A percentile compares a stretch with the other conserved stretches of the same genome.
Conservation (phyloP, 2,329 filamentous ascomycete species). For the Hirsutella thompsonii region DNA sequence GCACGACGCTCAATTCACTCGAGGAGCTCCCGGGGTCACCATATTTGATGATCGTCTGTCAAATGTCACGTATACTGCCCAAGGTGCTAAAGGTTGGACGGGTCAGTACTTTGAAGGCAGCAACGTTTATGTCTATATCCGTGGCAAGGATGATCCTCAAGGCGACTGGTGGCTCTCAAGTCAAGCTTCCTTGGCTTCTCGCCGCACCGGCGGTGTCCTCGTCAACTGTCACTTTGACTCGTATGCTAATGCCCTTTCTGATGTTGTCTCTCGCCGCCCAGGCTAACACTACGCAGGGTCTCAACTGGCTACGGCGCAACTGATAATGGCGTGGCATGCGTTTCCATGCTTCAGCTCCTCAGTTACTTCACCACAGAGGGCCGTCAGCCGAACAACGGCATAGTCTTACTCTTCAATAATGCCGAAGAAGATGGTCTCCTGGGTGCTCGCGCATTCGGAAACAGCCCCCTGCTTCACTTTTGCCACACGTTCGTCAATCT, state of each 20-base stretch:
- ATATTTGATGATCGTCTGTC: conserved; percentile 69
- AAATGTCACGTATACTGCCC: conserved; percentile 54
- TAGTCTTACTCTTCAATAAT: conserved; percentile 85
- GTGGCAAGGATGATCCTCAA: conserved; percentile 61
- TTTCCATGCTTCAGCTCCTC: conserved; percentile 75
- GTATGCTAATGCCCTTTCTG: conserved; percentile 19
- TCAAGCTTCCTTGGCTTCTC: conserved; percentile 27
- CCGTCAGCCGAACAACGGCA: conserved; percentile 63
- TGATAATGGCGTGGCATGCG: conserved; percentile 82
- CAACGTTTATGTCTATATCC: conserved; percentile 86
- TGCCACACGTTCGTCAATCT: conserved; percentile 86
- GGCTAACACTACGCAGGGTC: conserved; percentile 39
- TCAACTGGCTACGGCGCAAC: conserved; percentile 88
- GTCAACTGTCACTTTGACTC: conserved; percentile 91
- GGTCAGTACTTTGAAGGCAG: conserved; percentile 81
- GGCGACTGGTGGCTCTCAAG: conserved; percentile 58
- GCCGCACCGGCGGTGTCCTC: conserved; percentile 63
- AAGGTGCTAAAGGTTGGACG: conserved; percentile 13
- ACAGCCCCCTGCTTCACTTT: conserved; percentile 68
- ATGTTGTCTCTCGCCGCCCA: conserved; percentile 6
- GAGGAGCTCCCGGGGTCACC: conserved; percentile 29
- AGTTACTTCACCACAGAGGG: conserved; percentile 67
- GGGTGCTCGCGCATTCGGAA: conserved; percentile 72
- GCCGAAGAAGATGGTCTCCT: conserved; percentile 89
- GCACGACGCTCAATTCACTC: not conserved